phyloP scores from a whole-genome alignment of 805 yeast species.

The Yamadazyma sp. region DNA sequence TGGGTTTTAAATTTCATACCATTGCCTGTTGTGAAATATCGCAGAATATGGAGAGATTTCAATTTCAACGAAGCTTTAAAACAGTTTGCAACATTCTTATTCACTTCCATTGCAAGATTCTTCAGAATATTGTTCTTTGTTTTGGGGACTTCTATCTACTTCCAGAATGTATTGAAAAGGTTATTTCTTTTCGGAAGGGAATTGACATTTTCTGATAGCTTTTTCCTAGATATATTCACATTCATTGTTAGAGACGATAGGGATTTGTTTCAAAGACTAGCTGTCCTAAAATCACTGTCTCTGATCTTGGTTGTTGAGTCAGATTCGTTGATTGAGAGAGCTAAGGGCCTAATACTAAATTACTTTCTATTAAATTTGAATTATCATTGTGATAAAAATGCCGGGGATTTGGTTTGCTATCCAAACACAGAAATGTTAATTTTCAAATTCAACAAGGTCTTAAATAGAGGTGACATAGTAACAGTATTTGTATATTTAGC shows the following conservation, averaged over 20 bases:
- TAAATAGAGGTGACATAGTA: conserved; percentile 6
- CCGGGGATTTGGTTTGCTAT: conserved; percentile 3
- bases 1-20: conserved; percentile 19
- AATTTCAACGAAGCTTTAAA: conserved; percentile 1
- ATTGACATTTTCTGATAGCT: conserved; percentile 27
- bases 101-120: conserved; percentile 9
- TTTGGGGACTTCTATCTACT: conserved; percentile 15
- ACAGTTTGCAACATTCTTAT: not conserved
- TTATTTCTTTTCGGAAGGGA: conserved; percentile 25
- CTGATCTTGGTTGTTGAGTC: not conserved
- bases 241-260: conserved; percentile 16
- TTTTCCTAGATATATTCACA: conserved; percentile 26
- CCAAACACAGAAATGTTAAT: conserved; percentile 12
- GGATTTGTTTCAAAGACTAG: conserved; percentile 2
- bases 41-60: conserved; percentile 15
- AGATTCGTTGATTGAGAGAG: not conserved
- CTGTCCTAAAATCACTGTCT: not conserved
- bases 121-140: conserved; percentile 16
- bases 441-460: conserved; percentile 17
- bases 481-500: conserved; percentile 14
- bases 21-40: conserved; percentile 18
- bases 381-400: not conserved
- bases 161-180: conserved; percentile 17
- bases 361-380: conserved; percentile 1
- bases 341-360: not conserved